Evolutionary conservation across 441 rosid species (phyloP).

Genomic region (Erodium moschatum): DNA sequence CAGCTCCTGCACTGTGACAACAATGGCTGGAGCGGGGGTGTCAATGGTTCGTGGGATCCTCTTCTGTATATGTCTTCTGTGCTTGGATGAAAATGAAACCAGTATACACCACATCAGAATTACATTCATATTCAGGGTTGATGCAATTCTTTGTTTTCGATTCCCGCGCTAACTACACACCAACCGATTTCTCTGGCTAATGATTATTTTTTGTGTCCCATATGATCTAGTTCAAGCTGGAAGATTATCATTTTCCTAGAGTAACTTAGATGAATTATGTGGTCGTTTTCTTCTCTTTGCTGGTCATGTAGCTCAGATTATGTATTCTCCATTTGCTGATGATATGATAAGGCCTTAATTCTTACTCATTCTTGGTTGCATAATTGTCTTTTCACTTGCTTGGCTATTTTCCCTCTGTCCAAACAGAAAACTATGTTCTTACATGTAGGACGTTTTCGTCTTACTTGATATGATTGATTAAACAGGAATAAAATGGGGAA

Average conservation of each 20-base stretch:
- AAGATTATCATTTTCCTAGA: background rate
- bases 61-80: constrained; percentile 30
- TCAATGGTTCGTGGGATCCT: constrained; percentile 34
- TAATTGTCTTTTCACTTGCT: background rate
- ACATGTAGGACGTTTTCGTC: background rate
- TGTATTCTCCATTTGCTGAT: background rate
- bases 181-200: constrained; percentile 14
- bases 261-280: background rate
- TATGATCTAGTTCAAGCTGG: background rate
- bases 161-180: background rate
- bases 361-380: background rate
- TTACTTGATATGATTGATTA: too few relatives aligned
- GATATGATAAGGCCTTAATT: background rate
- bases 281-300: background rate
- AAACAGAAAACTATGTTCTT: background rate
- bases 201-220: constrained; percentile 12
- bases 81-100: constrained; percentile 17
- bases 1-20: constrained; percentile 27
- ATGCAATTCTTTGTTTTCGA: constrained; percentile 11
- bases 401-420: background rate
- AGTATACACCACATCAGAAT: too few relatives aligned
- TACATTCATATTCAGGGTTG: background rate
- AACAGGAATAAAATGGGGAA: too few relatives aligned
- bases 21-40: constrained; percentile 22
- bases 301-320: constrained; percentile 3